phyloP scores from a whole-genome alignment of 164 flowering plant genomes.

The Stephania japonica region DNA sequence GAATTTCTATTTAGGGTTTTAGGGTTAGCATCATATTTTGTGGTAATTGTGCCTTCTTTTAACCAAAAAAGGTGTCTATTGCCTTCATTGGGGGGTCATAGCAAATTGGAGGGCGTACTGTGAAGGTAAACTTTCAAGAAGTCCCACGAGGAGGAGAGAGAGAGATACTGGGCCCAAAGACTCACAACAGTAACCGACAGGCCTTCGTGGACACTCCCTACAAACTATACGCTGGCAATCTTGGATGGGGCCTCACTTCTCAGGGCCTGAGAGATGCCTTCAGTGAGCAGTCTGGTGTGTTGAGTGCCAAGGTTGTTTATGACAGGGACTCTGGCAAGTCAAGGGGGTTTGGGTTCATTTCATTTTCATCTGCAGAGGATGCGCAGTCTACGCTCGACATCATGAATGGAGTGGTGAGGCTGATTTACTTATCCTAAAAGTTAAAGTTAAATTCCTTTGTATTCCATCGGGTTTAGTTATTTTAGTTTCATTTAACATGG shows the following conservation, averaged over 20 bases:
- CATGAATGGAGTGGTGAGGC: slow-evolving; percentile 80
- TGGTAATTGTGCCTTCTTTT: not conserved
- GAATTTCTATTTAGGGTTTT: no score
- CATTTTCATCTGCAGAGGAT: slow-evolving; percentile 57
- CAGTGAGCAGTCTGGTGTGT: slow-evolving; percentile 49
- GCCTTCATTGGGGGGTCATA: slow-evolving; percentile 16
- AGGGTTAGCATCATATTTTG: not conserved
- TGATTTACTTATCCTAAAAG: not conserved
- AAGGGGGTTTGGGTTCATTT: slow-evolving; percentile 79
- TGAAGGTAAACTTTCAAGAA: slow-evolving; percentile 90
- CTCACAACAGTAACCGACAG: slow-evolving; percentile 33
- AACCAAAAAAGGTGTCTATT: not conserved
- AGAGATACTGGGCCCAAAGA: slow-evolving; percentile 65
- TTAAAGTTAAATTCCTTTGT: not conserved
- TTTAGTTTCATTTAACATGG: not conserved
- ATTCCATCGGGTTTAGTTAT: not conserved
- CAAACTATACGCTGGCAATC: slow-evolving; percentile 93
- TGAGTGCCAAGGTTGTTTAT: slow-evolving; percentile 74
- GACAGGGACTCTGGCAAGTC: slow-evolving; percentile 65
- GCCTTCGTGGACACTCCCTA: slow-evolving; percentile 73
- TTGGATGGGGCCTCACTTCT: slow-evolving; percentile 71
- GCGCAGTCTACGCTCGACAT: slow-evolving; percentile 49
- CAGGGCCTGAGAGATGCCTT: slow-evolving; percentile 62
- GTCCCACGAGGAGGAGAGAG: slow-evolving; percentile 89
- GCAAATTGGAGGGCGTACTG: slow-evolving; percentile 81